phyloP scores from a whole-genome alignment of 495 filamentous ascomycete species.

The Penicillium cinerascens region DNA sequence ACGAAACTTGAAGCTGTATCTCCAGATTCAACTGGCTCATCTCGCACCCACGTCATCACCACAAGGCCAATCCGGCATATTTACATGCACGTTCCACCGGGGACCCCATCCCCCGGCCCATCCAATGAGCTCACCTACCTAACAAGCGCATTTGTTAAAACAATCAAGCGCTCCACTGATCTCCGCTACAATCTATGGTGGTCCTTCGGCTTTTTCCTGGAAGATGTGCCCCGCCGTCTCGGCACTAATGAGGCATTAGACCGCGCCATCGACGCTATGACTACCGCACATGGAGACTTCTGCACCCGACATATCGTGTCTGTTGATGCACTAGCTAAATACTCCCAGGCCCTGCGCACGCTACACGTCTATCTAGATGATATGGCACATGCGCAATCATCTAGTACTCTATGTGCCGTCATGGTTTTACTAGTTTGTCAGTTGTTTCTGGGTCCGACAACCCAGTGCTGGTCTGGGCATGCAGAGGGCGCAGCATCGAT shows the following conservation, averaged over 20 bases:
- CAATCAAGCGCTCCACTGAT: conserved; percentile 31
- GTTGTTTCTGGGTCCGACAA: conserved; percentile 21
- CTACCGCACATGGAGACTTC: conserved; percentile 30
- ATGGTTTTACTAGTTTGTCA: conserved; percentile 41
- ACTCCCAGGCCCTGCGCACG: conserved; percentile 33
- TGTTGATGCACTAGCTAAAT: conserved; percentile 29
- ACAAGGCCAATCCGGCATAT: neutral
- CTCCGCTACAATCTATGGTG: conserved; percentile 42
- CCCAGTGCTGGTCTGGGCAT: conserved; percentile 29
- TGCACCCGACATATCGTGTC: conserved; percentile 14
- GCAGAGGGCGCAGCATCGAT: conserved; percentile 40
- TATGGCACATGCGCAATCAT: conserved; percentile 28
- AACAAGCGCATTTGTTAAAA: conserved; percentile 23
- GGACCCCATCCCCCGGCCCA: conserved; percentile 6
- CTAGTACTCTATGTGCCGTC: conserved; percentile 44
- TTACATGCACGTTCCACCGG: neutral
- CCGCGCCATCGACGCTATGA: conserved; percentile 34
- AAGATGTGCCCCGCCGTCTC: conserved; percentile 35
- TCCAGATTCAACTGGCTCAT: too few relatives aligned
- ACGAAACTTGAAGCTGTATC: neutral
- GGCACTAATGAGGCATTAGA: conserved; percentile 44
- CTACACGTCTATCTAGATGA: conserved; percentile 39
- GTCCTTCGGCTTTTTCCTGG: conserved; percentile 39
- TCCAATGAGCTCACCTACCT: conserved; percentile 23
- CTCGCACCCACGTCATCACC: too few relatives aligned